These are phyloP conservation scores for Chloris gayana DNA, from an alignment of 176 grass and related monocot genomes.

Conservation along the genomic window DNA sequence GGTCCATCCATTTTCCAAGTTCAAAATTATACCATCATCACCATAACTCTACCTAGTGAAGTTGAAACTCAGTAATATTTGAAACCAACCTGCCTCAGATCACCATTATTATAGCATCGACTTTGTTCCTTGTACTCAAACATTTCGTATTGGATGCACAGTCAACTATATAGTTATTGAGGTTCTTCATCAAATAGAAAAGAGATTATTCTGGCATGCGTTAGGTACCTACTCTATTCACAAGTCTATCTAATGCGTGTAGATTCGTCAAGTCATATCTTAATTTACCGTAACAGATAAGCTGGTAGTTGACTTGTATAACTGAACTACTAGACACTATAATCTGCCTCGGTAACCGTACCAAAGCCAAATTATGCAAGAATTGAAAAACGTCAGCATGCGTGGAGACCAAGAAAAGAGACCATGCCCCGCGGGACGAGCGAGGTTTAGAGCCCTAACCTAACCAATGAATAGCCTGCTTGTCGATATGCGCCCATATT, in stretches of 20 bases:
- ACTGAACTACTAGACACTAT: not conserved
- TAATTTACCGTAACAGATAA: not conserved
- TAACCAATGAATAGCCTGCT: not conserved
- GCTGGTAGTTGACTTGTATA: not conserved
- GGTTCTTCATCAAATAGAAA: not conserved
- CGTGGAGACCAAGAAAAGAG: not conserved
- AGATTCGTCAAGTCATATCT: not conserved
- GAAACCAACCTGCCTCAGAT: too few relatives aligned
- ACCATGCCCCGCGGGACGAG: not conserved
- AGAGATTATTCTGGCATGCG: not conserved
- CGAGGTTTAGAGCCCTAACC: not conserved
- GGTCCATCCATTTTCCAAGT: too few relatives aligned
- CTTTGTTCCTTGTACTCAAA: not conserved
- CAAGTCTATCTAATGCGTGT: not conserved
- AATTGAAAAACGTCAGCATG: not conserved
- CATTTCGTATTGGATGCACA: not conserved
- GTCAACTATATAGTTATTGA: not conserved
- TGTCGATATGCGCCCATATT: too few relatives aligned
- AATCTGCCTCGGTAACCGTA: not conserved
- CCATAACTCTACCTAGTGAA: too few relatives aligned
- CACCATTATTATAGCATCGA: too few relatives aligned
- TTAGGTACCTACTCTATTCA: not conserved
- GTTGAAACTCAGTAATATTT: too few relatives aligned
- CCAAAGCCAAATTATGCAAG: not conserved
- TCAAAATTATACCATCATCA: too few relatives aligned